A percentile compares a stretch with the other conserved stretches of the same genome.
Conservation (phyloP, 2,329 filamentous ascomycete species). For the Trichophyton schoenleinii region DNA sequence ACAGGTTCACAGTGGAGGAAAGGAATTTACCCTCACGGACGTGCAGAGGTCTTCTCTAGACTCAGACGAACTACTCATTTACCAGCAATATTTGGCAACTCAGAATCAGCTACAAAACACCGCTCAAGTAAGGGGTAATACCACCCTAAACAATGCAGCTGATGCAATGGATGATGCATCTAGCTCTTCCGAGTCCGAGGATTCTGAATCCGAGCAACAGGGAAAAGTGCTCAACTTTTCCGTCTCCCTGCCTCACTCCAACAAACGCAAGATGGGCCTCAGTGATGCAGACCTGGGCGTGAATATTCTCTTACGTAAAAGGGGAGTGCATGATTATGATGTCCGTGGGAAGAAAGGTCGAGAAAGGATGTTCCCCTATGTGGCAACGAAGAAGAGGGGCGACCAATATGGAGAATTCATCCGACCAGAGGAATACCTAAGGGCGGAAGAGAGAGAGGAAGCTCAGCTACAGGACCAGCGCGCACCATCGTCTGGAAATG, state of each 20-base stretch:
- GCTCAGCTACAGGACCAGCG: conserved; percentile 53
- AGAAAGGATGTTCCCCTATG: conserved; percentile 82
- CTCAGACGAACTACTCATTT: conserved; percentile 63
- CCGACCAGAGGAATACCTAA: conserved; percentile 80
- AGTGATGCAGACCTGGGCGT: conserved; percentile 85
- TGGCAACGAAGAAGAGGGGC: conserved; percentile 61
- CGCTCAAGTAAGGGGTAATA: conserved; percentile 55
- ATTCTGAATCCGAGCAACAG: conserved; percentile 80
- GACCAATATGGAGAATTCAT: conserved; percentile 95
- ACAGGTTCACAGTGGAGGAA: conserved; percentile 53
- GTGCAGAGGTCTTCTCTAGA: conserved; percentile 54
- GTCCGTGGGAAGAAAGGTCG: conserved; percentile 81
- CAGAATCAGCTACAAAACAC: conserved; percentile 79
- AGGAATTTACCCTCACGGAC: conserved; percentile 49
- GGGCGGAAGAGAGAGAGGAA: conserved; percentile 80
- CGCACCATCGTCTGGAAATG: conserved; percentile 36
- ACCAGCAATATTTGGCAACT: conserved; percentile 85
- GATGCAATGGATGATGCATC: conserved; percentile 64
- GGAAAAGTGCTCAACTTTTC: conserved; percentile 84
- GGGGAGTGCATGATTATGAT: conserved; percentile 86
- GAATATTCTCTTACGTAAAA: conserved; percentile 77
- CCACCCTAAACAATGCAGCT: conserved; percentile 59
- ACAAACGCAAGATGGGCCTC: conserved; percentile 71
- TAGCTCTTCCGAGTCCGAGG: conserved; percentile 76
- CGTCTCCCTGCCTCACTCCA: conserved; percentile 68